Conservation (phyloP, 768 basidiomycete genomes). For the Boletus speciosus region DNA sequence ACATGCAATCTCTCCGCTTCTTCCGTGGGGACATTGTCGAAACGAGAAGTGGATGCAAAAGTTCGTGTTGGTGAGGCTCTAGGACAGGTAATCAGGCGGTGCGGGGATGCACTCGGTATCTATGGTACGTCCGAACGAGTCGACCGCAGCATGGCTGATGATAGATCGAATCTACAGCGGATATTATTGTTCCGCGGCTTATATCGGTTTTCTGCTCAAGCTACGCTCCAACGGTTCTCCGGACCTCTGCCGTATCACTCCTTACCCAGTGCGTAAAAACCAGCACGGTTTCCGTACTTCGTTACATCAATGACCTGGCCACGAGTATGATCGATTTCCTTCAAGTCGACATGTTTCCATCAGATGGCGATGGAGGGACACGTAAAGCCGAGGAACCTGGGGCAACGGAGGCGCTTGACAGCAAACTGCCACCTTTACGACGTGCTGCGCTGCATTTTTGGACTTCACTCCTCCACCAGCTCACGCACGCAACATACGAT, state of each 20-base stretch:
- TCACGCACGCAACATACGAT: conserved; percentile 50
- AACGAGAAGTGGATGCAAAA: conserved; percentile 67
- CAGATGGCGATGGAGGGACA: conserved; percentile 15
- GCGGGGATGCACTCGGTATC: conserved; percentile 62
- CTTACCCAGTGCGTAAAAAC: conserved; percentile 72
- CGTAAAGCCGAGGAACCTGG: conserved; percentile 4
- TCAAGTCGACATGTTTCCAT: conserved; percentile 51
- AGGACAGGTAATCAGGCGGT: conserved; percentile 67
- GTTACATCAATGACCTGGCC: conserved; percentile 60
- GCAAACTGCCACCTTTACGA: conserved; percentile 70
- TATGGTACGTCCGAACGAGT: conserved; percentile 52
- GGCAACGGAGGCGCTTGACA: conserved; percentile 39
- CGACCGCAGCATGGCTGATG: not conserved
- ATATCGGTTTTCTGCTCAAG: conserved; percentile 55
- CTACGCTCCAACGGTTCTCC: conserved; percentile 67
- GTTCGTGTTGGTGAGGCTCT: conserved; percentile 85
- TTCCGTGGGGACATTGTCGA: conserved; percentile 36
- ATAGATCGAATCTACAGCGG: conserved; percentile 41
- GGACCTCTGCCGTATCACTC: conserved; percentile 65
- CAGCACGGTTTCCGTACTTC: conserved; percentile 56
- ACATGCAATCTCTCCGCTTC: conserved; percentile 47
- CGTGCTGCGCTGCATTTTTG: conserved; percentile 87
- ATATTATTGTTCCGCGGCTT: conserved; percentile 71
- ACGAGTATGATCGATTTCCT: conserved; percentile 75
- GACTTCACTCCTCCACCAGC: conserved; percentile 60